Percentiles rank a stretch among this genome's conserved stretches.
Conservation (phyloP, 768 basidiomycete genomes). For the Cystofilobasidium ferigula region DNA sequence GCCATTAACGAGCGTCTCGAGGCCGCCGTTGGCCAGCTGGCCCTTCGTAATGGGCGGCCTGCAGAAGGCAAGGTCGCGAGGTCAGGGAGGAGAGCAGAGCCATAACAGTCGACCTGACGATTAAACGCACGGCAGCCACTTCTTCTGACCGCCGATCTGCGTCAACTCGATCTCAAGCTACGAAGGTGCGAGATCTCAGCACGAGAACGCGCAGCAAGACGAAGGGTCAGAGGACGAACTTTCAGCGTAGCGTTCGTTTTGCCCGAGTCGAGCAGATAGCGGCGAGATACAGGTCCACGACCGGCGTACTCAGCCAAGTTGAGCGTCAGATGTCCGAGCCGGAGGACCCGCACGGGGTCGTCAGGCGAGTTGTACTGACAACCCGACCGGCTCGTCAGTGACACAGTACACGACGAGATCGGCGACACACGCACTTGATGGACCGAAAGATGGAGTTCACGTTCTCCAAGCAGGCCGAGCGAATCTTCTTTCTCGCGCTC, state of each 20-base stretch:
- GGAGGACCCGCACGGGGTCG: slow-evolving; percentile 32
- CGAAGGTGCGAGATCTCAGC: not conserved
- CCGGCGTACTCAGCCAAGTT: slow-evolving; percentile 66
- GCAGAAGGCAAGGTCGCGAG: not conserved
- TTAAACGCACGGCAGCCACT: slow-evolving; percentile 40
- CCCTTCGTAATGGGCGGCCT: slow-evolving; percentile 58
- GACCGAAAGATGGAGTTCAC: slow-evolving; percentile 56
- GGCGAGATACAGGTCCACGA: slow-evolving; percentile 49
- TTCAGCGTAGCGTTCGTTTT: slow-evolving; percentile 71
- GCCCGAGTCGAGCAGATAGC: slow-evolving; percentile 58
- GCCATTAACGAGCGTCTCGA: slow-evolving; percentile 46
- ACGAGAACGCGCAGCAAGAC: not conserved
- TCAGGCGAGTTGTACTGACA: slow-evolving; percentile 50
- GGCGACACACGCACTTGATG: slow-evolving; percentile 40
- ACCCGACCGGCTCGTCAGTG: too few species aligned
- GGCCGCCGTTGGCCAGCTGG: slow-evolving; percentile 60
- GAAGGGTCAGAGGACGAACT: slow-evolving; percentile 38
- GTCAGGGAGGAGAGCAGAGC: not conserved
- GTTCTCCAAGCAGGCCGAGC: slow-evolving; percentile 44
- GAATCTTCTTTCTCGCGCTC: slow-evolving; percentile 32
- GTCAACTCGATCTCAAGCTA: slow-evolving; percentile 54
- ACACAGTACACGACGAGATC: slow-evolving; percentile 20
- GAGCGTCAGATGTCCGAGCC: slow-evolving; percentile 44
- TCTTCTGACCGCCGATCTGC: slow-evolving; percentile 47
- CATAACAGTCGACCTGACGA: too few species aligned